Evolutionary conservation across 192 early-diverging fungal genomes (phyloP).

Genomic region (Entrophospora sp.): DNA sequence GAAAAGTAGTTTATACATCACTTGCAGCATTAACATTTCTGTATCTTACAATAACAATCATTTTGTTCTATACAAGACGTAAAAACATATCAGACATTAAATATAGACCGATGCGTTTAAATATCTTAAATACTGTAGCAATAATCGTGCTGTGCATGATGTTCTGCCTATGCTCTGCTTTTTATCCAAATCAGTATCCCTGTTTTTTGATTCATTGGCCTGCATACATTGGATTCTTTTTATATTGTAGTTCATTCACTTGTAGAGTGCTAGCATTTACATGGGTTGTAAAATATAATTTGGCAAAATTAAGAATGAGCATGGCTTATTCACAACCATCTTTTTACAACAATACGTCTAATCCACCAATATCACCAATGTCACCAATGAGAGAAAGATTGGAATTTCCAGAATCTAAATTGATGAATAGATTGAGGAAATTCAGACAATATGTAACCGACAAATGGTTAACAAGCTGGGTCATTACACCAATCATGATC

Average conservation of each 20-base stretch:
- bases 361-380: neutral
- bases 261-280: constrained; percentile 5
- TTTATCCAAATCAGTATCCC: constrained; percentile 6
- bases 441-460: constrained; percentile 1
- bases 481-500: neutral
- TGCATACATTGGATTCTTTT: constrained; percentile 2
- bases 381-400: neutral
- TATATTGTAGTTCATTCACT: neutral
- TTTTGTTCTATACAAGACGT: constrained; percentile 8
- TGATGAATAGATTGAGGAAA: constrained; percentile 5
- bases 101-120: constrained; percentile 11
- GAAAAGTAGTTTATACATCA: neutral
- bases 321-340: neutral
- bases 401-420: neutral
- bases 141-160: constrained; percentile 7
- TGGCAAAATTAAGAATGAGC: constrained; percentile 16
- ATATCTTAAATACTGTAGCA: neutral
- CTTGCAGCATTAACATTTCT: neutral
- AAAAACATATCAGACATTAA: constrained; percentile 3
- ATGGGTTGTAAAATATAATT: constrained; percentile 12
- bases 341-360: too few species aligned
- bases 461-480: constrained; percentile 9
- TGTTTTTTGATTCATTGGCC: constrained; percentile 12
- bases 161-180: neutral
- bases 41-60: constrained; percentile 4